Conservation (phyloP, 768 basidiomycete species). For the Phlebiopsis gigantea region DNA sequence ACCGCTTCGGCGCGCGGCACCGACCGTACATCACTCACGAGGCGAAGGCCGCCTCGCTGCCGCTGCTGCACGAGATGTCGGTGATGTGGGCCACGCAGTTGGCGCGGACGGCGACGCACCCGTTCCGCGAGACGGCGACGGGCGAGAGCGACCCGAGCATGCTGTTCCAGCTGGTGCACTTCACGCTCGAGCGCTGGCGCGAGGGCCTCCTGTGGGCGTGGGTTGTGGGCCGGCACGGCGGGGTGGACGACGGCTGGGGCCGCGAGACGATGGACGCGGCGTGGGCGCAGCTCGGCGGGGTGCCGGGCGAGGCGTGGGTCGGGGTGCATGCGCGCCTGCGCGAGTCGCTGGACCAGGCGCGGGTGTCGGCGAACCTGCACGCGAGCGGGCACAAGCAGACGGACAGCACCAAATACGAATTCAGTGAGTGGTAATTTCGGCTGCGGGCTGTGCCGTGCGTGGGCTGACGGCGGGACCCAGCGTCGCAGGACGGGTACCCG, state of each 20-base stretch:
- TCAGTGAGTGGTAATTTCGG: conserved; percentile 20
- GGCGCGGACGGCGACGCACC: conserved; percentile 26
- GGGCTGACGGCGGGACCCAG: conserved; percentile 14
- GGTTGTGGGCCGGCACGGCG: conserved; percentile 29
- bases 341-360: conserved; percentile 15
- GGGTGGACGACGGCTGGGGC: conserved; percentile 20
- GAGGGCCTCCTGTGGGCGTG: conserved; percentile 34
- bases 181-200: conserved; percentile 30
- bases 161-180: conserved; percentile 29
- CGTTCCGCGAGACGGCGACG: conserved; percentile 27
- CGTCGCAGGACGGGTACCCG: conserved; percentile 30
- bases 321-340: conserved; percentile 11
- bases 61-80: conserved; percentile 31
- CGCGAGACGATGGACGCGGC: conserved; percentile 15
- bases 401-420: conserved; percentile 17
- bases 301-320: conserved; percentile 6
- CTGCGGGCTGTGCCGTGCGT: background rate
- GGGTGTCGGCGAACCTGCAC: conserved; percentile 14
- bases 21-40: conserved; percentile 38
- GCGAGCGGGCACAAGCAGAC: conserved; percentile 9
- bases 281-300: conserved; percentile 29
- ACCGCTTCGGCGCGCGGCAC: conserved; percentile 33
- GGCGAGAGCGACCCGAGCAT: conserved; percentile 28
- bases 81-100: conserved; percentile 26
- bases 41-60: conserved; percentile 29